Base-by-base conservation (phyloP, 2,329 filamentous ascomycete genomes). In the Anthostomella pinea region DNA sequence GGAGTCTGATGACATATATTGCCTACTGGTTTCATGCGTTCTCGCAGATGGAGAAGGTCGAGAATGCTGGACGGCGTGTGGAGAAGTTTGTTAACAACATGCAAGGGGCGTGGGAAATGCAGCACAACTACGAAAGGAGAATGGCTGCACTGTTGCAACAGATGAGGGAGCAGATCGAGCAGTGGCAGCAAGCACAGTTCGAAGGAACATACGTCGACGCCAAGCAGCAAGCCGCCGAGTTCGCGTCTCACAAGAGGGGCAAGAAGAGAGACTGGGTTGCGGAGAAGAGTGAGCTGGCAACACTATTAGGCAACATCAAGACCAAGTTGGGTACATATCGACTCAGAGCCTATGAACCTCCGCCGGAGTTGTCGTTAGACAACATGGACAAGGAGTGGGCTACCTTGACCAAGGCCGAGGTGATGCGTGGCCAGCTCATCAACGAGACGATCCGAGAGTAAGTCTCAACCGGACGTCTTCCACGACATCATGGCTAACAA, bases 11-110 rank as follows among this genome's bases (percentile, higher is more conserved):
- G 93, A 98, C 93, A 1, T 98, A 98, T 64, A 98, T 98, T 54
- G 93, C 93, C 48, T 98, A 98, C 71, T 98, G 93, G 93, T 98
- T 98, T 75, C 93, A 98, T 60, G 93, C 93, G 53, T 98, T 98
- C 63, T 97, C 91, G 19, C 91, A 97, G 58, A 94, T 98, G 83
- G 93, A 98, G 68, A 86, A 91, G 61, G 93, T 98, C 7, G 93
- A 98, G 65, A 98, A 98, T 60, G 93, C 93, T 4, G 93, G 93
- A 5, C 80, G 93, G 43, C 80, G 93, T 51, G 93, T 98, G 5
- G 93, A 98, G 69, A 98, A 98, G 66, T 98, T 98, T 57, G 87
- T 98, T 53, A 88, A 87, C 60, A 97, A 93, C 63, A 97, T 98
- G 93, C 89, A 96, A 60, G 93, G 93, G 15, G 91, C 93, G 7